Conservation (phyloP, 805 yeast genomes). For the Metschnikowia proteae region DNA sequence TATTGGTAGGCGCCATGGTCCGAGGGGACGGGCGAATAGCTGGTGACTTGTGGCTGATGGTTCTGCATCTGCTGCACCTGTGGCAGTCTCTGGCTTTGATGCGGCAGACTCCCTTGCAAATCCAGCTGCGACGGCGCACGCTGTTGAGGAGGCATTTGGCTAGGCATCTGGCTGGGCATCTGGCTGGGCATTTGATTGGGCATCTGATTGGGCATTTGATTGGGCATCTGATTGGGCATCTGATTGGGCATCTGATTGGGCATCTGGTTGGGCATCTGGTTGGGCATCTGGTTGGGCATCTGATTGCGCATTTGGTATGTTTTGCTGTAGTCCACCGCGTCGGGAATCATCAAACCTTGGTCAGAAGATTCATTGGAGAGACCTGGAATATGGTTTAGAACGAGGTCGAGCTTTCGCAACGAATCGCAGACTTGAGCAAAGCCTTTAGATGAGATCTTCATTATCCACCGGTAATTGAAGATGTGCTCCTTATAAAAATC, state of each 20-base stretch:
- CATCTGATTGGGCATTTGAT: constrained; percentile 2
- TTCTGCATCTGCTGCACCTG: background rate
- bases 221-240: no score
- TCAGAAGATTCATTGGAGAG: constrained; percentile 41
- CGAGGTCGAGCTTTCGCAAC: constrained; percentile 62
- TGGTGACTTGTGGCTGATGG: background rate
- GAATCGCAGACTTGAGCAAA: constrained; percentile 80
- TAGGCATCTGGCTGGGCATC: constrained; percentile 1
- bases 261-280: background rate
- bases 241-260: constrained; percentile 5
- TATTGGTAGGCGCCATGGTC: constrained; percentile 3
- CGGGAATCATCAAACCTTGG: constrained; percentile 35
- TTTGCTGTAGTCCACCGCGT: constrained; percentile 23
- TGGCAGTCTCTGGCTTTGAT: constrained; percentile 1
- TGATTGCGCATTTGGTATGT: constrained; percentile 5
- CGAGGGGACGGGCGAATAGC: background rate
- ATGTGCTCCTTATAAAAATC: constrained; percentile 62
- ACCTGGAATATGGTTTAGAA: constrained; percentile 74
- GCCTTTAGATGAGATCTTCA: constrained; percentile 70
- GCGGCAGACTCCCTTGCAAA: background rate
- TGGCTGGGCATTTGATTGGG: background rate
- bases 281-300: background rate
- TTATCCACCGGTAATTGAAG: constrained; percentile 69
- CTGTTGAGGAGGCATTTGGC: constrained; percentile 16
- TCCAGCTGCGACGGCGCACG: background rate